These are phyloP conservation scores for Neofusicoccum laricinum DNA, from an alignment of 2,329 filamentous ascomycete species.

Conservation along the genomic window DNA sequence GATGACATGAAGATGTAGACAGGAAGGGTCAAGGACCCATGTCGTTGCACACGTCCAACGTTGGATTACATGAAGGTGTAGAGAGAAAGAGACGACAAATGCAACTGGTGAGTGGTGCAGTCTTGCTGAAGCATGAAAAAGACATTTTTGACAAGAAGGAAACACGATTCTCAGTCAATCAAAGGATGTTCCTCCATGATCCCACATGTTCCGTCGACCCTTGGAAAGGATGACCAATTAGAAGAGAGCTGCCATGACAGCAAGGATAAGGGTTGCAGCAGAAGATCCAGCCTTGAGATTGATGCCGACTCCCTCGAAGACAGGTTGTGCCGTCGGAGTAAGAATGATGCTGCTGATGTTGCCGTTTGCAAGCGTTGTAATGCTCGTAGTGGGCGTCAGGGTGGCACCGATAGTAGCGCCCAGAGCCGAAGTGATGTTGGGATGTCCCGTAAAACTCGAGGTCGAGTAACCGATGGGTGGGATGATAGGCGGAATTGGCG, in stretches of 20 bases:
- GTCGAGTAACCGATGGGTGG: not conserved
- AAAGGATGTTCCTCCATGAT: not conserved
- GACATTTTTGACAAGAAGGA: slow-evolving; percentile 1
- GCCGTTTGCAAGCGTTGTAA: not conserved
- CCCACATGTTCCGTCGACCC: not conserved
- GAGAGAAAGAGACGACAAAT: not conserved
- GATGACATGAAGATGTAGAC: slow-evolving; percentile 1
- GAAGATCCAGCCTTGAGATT: not conserved
- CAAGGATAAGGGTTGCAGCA: not conserved
- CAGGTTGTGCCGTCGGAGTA: not conserved
- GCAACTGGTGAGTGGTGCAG: not conserved
- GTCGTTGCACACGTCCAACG: not conserved
- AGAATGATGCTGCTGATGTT: slow-evolving; percentile 8
- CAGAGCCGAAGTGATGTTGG: not conserved
- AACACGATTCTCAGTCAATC: not conserved
- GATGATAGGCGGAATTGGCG: not conserved
- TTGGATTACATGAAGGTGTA: slow-evolving; percentile 1
- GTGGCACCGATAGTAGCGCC: not conserved
- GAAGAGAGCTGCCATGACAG: not conserved
- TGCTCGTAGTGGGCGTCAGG: not conserved
- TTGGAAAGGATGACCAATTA: not conserved
- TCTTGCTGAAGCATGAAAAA: not conserved
- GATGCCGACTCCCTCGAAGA: not conserved
- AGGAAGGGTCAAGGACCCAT: not conserved
- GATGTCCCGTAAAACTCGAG: not conserved